phyloP scores from a whole-genome alignment of 352 stramenopile genomes.

The Pythium sukuiense region DNA sequence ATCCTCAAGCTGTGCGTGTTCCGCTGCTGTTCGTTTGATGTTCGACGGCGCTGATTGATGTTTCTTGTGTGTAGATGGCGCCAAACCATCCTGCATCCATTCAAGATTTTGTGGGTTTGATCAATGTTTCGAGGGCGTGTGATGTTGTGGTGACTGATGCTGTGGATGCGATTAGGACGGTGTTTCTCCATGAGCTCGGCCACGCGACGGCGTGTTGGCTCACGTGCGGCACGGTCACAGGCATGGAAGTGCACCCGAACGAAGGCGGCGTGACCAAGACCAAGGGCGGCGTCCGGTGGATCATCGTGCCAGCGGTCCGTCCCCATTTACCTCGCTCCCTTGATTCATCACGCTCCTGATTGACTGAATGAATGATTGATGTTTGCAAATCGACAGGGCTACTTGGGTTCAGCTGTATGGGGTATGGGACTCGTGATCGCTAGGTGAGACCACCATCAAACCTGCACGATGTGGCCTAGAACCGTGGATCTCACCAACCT shows the following conservation, averaged over 20 bases:
- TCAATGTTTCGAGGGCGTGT: slow-evolving; percentile 7
- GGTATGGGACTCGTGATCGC: slow-evolving; percentile 85
- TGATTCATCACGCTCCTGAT: too few relatives aligned
- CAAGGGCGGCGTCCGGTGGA: slow-evolving; percentile 41
- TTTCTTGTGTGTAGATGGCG: slow-evolving; percentile 60
- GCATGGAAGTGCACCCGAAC: slow-evolving; percentile 89
- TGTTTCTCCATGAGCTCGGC: slow-evolving; percentile 86
- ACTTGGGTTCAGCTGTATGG: slow-evolving; percentile 85
- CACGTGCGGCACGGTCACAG: slow-evolving; percentile 82
- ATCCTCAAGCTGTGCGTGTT: slow-evolving; percentile 84
- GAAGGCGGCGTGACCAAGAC: slow-evolving; percentile 85
- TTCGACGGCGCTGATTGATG: neutral
- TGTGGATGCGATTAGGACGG: slow-evolving; percentile 45
- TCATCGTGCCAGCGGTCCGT: slow-evolving; percentile 44
- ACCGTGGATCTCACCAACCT: neutral
- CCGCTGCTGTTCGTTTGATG: neutral
- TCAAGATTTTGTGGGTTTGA: slow-evolving; percentile 83
- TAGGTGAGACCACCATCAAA: slow-evolving; percentile 27
- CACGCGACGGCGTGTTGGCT: slow-evolving; percentile 84
- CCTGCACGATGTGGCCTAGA: neutral
- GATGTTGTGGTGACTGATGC: neutral
- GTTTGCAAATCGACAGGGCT: slow-evolving; percentile 44
- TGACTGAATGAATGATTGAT: slow-evolving; percentile 2
- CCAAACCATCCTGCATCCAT: slow-evolving; percentile 81
- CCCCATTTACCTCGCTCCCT: neutral